phyloP scores from a whole-genome alignment of 495 filamentous ascomycete genomes.

The Neurospora sp. region DNA sequence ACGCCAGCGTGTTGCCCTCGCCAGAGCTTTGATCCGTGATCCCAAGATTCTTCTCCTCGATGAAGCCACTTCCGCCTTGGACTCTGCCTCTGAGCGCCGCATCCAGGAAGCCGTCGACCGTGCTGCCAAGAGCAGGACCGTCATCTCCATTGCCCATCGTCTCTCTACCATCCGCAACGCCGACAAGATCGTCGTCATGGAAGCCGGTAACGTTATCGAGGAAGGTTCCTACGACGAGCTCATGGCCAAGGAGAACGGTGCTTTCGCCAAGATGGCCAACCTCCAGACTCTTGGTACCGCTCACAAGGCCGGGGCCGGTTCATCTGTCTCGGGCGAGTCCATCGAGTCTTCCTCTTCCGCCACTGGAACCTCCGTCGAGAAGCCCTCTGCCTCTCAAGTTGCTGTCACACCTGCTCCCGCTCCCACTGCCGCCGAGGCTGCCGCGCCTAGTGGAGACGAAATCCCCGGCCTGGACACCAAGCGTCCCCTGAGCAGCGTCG shows the following conservation, averaged over 20 bases:
- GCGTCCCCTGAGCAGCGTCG: slow-evolving; percentile 5
- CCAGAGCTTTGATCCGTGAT: slow-evolving; percentile 77
- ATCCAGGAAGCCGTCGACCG: slow-evolving; percentile 83
- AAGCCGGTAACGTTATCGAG: slow-evolving; percentile 68
- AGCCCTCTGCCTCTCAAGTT: slow-evolving; percentile 18
- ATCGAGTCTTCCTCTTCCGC: background rate
- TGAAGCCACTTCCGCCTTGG: slow-evolving; percentile 82
- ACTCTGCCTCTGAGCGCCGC: slow-evolving; percentile 85
- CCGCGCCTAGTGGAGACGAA: slow-evolving; percentile 16
- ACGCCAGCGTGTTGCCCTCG: slow-evolving; percentile 77
- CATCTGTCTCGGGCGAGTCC: slow-evolving; percentile 4
- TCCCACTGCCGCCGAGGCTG: background rate
- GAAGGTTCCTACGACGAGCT: slow-evolving; percentile 62
- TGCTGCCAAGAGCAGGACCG: slow-evolving; percentile 73
- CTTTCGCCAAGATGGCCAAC: slow-evolving; percentile 38
- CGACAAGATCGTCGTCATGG: slow-evolving; percentile 91
- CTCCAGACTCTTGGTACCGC: slow-evolving; percentile 35
- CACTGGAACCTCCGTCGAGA: slow-evolving; percentile 26
- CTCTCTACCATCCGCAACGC: slow-evolving; percentile 91
- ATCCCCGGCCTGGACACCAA: slow-evolving; percentile 24
- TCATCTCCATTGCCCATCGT: slow-evolving; percentile 87
- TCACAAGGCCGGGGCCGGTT: background rate
- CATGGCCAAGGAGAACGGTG: slow-evolving; percentile 40
- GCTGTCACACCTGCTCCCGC: background rate
- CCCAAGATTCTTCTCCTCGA: slow-evolving; percentile 83